Base-by-base conservation (phyloP, 257 asterid genomes). In the Knoxia roxburghii region DNA sequence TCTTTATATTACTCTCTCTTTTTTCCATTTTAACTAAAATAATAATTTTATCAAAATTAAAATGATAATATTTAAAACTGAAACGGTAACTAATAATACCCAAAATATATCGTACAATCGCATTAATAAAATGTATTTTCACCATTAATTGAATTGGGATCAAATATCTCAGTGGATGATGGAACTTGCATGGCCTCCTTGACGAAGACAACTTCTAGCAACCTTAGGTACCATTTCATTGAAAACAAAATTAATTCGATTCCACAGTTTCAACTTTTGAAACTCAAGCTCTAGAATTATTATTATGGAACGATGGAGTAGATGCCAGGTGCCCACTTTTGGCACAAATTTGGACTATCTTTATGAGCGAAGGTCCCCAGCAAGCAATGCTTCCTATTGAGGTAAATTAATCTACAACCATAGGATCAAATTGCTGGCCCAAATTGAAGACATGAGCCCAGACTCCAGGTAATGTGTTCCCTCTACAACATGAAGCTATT, bases 361-460 rank as follows among this genome's bases (percentile, higher is more conserved):
- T 67, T 64, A 56, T 54, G 45, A 40, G 45, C n/a, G n/a, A 56
- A 54, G 18, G 72, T 29, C 11, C 64, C 72, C 30, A 53, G 24
- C 54, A 15, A 67, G 8, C 33, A n/a, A 30, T 45, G 67, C 17
- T 56, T 30, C 41, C 62, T n/a, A n/a, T 7, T 7, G 23, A 17
- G 15, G 15, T 57, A 30, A n/a, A n/a, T n/a, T n/a, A 57, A 57
- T 57, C 24, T 57, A 1, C 41, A 29, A 57, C 24, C 35, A 15
- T 15, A 18, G 45, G 20, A 33, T 46, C 51, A 20, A 48, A 48
- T 49, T 60, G 12, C 56, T 64, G 56, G 62, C 48, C 71, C 56
- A 55, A 39, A 29, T 14, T 39, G 13, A 39, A 40, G 53, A 58
- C 53, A 68, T 27, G 58, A 26, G 14, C 35, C 8, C 13, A 41